phyloP scores from a whole-genome alignment of 306 rosid species.

The Prunus mongolica region DNA sequence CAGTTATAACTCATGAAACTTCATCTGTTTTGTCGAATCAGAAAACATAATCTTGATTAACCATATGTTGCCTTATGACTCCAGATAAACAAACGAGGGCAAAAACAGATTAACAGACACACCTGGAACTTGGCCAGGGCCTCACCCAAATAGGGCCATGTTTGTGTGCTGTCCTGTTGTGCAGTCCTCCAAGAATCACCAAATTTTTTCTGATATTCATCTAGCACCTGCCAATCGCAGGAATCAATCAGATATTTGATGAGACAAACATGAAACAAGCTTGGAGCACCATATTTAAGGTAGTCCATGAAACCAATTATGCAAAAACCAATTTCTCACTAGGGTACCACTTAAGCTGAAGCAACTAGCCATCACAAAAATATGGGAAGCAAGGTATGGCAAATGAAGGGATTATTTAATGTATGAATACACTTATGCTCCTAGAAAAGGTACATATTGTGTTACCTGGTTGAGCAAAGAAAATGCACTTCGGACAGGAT shows the following conservation, averaged over 20 bases:
- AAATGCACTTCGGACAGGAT: constrained; percentile 91
- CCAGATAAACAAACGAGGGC: constrained; percentile 11
- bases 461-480: constrained; percentile 85
- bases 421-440: not conserved
- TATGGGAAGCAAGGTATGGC: not conserved
- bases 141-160: constrained; percentile 87
- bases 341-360: not conserved
- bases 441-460: not conserved
- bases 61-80: not conserved
- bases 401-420: not conserved
- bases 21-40: not conserved
- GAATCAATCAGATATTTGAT: constrained; percentile 8
- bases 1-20: not conserved
- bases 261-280: not conserved
- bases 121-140: constrained; percentile 87
- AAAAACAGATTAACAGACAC: constrained; percentile 5
- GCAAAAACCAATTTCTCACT: not conserved
- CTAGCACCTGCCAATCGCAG: constrained; percentile 55
- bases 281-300: not conserved
- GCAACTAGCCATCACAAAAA: not conserved
- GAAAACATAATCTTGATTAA: not conserved
- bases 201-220: constrained; percentile 74
- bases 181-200: constrained; percentile 84
- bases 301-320: not conserved
- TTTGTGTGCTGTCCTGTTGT: constrained; percentile 52